Base-by-base conservation (phyloP, 192 early-diverging fungal species). In the Linnemannia exigua region DNA sequence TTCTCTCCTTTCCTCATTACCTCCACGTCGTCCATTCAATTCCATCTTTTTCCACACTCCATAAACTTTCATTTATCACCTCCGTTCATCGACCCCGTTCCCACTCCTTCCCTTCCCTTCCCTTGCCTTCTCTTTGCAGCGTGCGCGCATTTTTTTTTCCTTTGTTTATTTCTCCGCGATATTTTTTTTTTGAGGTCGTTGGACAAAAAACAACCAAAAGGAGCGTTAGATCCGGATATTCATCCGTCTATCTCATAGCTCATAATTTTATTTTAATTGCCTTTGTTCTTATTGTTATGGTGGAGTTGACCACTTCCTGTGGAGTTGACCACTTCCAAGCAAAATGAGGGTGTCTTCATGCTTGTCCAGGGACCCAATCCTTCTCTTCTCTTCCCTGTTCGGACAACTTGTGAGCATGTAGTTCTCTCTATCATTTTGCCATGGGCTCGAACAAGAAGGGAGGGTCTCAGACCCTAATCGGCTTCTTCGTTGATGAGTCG, bases 181-280 rank as follows among this genome's bases (percentile, higher is more conserved):
- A 54, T 28, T 31, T 12, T 14, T 12, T 14, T 63, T 9, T 33
- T 31, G 22, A 14, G 28, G 58, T 63, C 58, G 58, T 63, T 63
- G 58, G 58, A 63, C 58, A 61, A 61, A 28, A 61, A 61, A 69
- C 67, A 31, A 36, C 68, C 36, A 41, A 70, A 36, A 70, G 5
- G 37, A 8, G 38, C 36, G 33, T 69, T 69, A 38, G 33, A 41
- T 3, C 36, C 68, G 33, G 38, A 38, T 20, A 70, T 38, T 38
- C 33, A 41, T 41, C 38, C 33, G 33, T 20, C 8, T 4, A 20
- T 70, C 68, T 36, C 36, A 38, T 20, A 17, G 36, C 38, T 70
- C 68, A 36, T 68, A 37, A 36, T 41, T 69, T 36, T 70, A 38
- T 41, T 41, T 68, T 35, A 63, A 63, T 63, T 63, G 14, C 19